phyloP scores from a whole-genome alignment of 768 basidiomycete genomes.

The Agrocybe pediades region DNA sequence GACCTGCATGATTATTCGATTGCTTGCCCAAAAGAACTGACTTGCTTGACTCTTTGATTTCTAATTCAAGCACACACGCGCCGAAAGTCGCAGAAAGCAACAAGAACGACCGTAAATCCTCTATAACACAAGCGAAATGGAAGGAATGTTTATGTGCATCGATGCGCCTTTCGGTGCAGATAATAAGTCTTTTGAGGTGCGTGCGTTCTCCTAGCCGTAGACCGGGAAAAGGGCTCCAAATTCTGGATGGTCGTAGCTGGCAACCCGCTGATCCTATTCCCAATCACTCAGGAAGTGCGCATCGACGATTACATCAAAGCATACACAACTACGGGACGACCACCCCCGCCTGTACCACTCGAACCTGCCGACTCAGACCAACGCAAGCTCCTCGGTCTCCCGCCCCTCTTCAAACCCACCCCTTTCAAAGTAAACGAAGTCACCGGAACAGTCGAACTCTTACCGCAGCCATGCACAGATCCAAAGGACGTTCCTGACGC shows the following conservation, averaged over 20 bases:
- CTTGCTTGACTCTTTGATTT: no score
- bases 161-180: neutral
- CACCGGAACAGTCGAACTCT: neutral
- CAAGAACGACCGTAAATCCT: no score
- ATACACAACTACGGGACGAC: constrained; percentile 45
- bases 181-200: neutral
- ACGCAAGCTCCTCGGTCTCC: neutral
- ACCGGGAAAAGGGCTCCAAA: no score
- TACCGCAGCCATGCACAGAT: neutral
- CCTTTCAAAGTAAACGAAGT: neutral
- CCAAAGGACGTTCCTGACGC: constrained; percentile 16
- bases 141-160: neutral
- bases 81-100: no score
- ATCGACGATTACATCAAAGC: constrained; percentile 54
- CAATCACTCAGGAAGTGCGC: constrained; percentile 65
- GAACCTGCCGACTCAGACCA: neutral
- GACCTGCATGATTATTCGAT: no score
- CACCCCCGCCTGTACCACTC: constrained; percentile 11
- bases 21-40: no score
- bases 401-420: neutral
- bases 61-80: no score
- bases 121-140: no score
- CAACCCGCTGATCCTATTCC: no score
- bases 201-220: neutral
- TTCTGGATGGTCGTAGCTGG: no score